phyloP scores from a whole-genome alignment of 805 yeast genomes.

The Yarrowia deformans region DNA sequence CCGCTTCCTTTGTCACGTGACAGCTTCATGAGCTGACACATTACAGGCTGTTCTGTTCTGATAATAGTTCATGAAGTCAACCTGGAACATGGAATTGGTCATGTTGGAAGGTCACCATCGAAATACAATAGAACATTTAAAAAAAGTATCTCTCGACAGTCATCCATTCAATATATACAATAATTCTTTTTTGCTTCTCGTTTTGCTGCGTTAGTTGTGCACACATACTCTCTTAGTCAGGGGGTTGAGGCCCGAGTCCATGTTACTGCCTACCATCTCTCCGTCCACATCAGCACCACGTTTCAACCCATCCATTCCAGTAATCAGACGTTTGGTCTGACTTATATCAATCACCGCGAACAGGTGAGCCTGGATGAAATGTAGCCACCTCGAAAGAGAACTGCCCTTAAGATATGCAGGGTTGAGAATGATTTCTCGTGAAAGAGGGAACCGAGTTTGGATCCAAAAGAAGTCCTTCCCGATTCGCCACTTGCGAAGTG shows the following conservation, averaged over 20 bases:
- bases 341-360: conserved; percentile 7
- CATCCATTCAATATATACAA: background rate
- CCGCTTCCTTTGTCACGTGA: no score
- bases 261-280: background rate
- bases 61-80: no score
- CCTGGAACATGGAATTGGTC: no score
- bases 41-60: no score
- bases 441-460: background rate
- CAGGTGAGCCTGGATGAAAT: conserved; percentile 7
- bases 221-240: conserved; percentile 16
- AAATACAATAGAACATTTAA: no score
- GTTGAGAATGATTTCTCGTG: conserved; percentile 1
- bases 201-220: background rate
- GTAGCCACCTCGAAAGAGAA: conserved; percentile 11
- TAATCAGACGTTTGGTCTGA: background rate
- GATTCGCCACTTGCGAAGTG: conserved; percentile 23
- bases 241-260: background rate
- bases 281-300: background rate
- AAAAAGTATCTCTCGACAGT: background rate
- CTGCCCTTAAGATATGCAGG: conserved; percentile 10
- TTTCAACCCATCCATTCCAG: background rate
- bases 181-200: background rate
- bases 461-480: conserved; percentile 1
- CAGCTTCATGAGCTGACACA: no score
- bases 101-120: no score